Conservation (phyloP, 768 basidiomycete species). For the Agrocybe pediades region DNA sequence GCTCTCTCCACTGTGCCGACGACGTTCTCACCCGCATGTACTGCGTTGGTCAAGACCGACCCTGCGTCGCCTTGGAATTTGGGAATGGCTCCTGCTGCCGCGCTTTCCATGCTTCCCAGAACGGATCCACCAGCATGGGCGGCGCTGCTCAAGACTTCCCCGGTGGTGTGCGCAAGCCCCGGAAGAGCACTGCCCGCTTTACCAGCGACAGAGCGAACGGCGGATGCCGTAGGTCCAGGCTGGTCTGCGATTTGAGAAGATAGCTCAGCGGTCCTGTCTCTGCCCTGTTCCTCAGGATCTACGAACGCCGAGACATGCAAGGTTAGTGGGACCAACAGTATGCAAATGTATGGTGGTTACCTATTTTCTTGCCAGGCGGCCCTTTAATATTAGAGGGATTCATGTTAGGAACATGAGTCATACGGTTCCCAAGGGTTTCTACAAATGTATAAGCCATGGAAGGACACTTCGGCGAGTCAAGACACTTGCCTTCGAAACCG, state of each 20-base stretch:
- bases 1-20: background rate
- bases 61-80: background rate
- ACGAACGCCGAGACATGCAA: too few relatives aligned
- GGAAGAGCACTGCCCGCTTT: background rate
- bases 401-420: background rate
- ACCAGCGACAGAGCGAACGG: background rate
- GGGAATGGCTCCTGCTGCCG: background rate
- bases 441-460: background rate
- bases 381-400: background rate
- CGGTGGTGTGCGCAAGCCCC: background rate
- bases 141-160: background rate
- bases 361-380: too few relatives aligned
- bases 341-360: too few relatives aligned
- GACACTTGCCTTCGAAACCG: constrained; percentile 10
- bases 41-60: background rate
- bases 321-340: too few relatives aligned
- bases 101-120: background rate
- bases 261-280: too few relatives aligned
- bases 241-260: background rate
- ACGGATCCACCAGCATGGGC: background rate
- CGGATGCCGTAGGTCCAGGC: background rate
- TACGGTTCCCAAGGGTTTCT: background rate
- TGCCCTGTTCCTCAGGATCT: too few relatives aligned
- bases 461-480: background rate
- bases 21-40: background rate